Evolutionary conservation across 768 basidiomycete species (phyloP), one percentile per base, ranked within the genome.

Genomic region (Tulasnella sp.): DNA sequence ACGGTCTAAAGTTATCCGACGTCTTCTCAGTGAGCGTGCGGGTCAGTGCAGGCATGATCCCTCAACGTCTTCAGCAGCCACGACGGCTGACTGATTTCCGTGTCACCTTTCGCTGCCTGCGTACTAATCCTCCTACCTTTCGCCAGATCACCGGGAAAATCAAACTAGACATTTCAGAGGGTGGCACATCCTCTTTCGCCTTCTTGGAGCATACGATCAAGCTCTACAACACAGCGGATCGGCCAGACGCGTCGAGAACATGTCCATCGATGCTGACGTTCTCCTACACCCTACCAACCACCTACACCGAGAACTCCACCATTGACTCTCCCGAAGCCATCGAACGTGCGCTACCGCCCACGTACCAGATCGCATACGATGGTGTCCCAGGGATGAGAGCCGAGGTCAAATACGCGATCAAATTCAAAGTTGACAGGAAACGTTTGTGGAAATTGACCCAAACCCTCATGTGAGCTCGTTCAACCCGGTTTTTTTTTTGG

Each of bases 81-180:
- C 25, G 8, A n/a, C 38, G n/a, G 25, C 54, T 22, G 29, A 17
- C 10, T 30, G 3, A n/a, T 53, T 1, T 1, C 12, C 25, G 2
- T 43, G 2, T 55, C 22, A 4, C 2, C 7, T 19, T 7, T 48
- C n/a, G 19, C 45, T 9, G 8, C 5, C 19, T 25, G 45, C 50
- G 30, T 19, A 8, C 29, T 25, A 11, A 10, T 55, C 38, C 25
- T 50, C 10, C 2, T 17, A 1, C 25, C 3, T 5, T 19, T 48
- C 24, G 19, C 34, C 46, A 62, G 60, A 62, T 62, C 30, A 22
- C 46, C 38, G 60, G 60, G 21, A 53, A 59, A 49, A 7, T 62
- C 31, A 62, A 62, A 48, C 57, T 62, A 10, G 46, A 46, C 24
- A 59, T 62, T 21, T 45, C 58, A 25, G 60, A 62, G 49, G 60